These are phyloP conservation scores for Prosopis cineraria DNA, from an alignment of 306 rosid species.

Conservation along the genomic window DNA sequence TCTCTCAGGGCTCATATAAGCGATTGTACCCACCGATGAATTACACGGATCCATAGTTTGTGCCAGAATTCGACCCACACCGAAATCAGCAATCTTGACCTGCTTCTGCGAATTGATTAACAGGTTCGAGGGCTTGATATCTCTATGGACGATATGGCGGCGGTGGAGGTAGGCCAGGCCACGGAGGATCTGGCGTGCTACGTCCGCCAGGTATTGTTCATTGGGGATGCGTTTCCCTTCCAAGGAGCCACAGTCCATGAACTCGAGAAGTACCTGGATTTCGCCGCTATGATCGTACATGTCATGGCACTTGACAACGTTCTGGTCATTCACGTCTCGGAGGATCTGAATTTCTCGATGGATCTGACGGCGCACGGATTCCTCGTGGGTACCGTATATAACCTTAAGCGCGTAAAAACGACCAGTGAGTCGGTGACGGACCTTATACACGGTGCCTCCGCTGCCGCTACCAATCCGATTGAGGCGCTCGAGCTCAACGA, in stretches of 20 bases:
- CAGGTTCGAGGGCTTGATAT: conserved; percentile 77
- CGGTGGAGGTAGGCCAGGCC: conserved; percentile 68
- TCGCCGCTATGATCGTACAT: conserved; percentile 86
- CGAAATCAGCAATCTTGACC: conserved; percentile 78
- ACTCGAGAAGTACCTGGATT: conserved; percentile 71
- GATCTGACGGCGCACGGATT: conserved; percentile 58
- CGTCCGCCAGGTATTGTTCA: conserved; percentile 50
- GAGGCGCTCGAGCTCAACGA: conserved; percentile 65
- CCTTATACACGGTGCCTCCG: conserved; percentile 96
- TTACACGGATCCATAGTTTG: conserved; percentile 78
- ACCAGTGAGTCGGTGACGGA: conserved; percentile 53
- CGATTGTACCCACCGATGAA: conserved; percentile 63
- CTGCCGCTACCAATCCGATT: conserved; percentile 86
- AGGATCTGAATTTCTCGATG: conserved; percentile 71
- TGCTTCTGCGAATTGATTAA: conserved; percentile 51
- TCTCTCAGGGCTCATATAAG: conserved; percentile 74
- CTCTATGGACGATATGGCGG: conserved; percentile 66
- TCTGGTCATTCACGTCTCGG: conserved; percentile 64
- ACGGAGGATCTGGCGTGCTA: conserved; percentile 58
- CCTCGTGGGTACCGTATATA: conserved; percentile 71
- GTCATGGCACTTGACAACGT: conserved; percentile 75
- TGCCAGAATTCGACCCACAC: conserved; percentile 57
- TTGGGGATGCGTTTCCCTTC: conserved; percentile 51
- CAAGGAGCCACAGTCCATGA: conserved; percentile 65
- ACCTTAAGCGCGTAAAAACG: conserved; percentile 76